Conservation (phyloP, 768 basidiomycete genomes). For the Collybia nuda region DNA sequence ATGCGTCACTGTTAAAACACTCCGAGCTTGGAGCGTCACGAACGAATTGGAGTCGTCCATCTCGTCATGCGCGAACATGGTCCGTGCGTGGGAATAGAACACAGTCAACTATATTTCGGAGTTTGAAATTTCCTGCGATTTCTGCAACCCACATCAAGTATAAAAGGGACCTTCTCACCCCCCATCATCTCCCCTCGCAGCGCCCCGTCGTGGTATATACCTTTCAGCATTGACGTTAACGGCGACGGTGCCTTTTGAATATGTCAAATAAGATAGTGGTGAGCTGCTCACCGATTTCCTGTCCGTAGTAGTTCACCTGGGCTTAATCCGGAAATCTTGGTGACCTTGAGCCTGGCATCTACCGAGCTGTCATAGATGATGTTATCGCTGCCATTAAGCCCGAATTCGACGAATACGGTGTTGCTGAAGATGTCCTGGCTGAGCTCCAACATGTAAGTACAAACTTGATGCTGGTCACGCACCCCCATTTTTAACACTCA, state of each 20-base stretch:
- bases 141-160: slow-evolving; percentile 43
- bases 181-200: slow-evolving; percentile 39
- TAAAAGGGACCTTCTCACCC: slow-evolving; percentile 47
- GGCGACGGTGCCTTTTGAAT: slow-evolving; percentile 21
- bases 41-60: too few relatives aligned
- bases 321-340: slow-evolving; percentile 48
- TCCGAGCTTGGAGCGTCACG: too few relatives aligned
- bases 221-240: slow-evolving; percentile 26
- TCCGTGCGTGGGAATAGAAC: slow-evolving; percentile 42
- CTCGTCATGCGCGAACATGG: slow-evolving; percentile 22
- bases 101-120: slow-evolving; percentile 32
- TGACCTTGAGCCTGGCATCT: slow-evolving; percentile 80
- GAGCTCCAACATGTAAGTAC: slow-evolving; percentile 84
- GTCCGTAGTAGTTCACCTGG: slow-evolving; percentile 55
- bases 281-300: slow-evolving; percentile 71
- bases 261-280: slow-evolving; percentile 99
- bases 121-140: slow-evolving; percentile 44
- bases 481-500: slow-evolving; percentile 6
- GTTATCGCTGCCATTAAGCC: slow-evolving; percentile 84
- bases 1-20: not conserved
- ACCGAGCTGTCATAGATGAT: slow-evolving; percentile 95
- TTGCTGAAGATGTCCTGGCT: slow-evolving; percentile 86
- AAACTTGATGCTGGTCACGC: slow-evolving; percentile 7
- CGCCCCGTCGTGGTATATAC: slow-evolving; percentile 34
- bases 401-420: slow-evolving; percentile 97